phyloP scores from a whole-genome alignment of 1,284 basidiomycete species.

The Chalciporus piperatoides region DNA sequence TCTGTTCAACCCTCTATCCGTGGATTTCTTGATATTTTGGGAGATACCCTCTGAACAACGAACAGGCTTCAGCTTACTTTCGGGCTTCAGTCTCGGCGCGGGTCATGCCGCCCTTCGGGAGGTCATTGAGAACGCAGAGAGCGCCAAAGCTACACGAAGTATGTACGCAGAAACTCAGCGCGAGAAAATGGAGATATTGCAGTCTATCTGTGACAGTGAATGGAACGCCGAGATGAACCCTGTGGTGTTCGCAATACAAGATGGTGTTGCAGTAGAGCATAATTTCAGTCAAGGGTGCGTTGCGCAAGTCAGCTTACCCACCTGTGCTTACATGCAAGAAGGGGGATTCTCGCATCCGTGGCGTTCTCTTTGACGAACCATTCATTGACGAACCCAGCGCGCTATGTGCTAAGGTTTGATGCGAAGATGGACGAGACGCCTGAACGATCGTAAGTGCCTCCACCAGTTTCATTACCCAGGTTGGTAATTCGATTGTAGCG shows the following conservation, averaged over 20 bases:
- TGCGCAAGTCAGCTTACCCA: background rate
- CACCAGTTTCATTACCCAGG: background rate
- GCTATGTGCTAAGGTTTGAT: conserved; percentile 50
- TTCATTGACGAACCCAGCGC: conserved; percentile 55
- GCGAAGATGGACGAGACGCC: conserved; percentile 20
- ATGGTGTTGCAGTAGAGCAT: conserved; percentile 44
- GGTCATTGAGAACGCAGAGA: conserved; percentile 54
- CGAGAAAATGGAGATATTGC: conserved; percentile 63
- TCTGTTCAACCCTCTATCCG: conserved; percentile 65
- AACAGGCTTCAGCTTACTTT: conserved; percentile 57
- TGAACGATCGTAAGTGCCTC: conserved; percentile 37
- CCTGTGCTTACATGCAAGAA: conserved; percentile 30
- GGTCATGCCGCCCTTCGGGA: conserved; percentile 58
- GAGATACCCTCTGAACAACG: conserved; percentile 54
- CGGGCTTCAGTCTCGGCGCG: conserved; percentile 65
- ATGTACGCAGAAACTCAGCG: conserved; percentile 88
- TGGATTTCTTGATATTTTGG: conserved; percentile 79
- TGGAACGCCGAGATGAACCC: conserved; percentile 83
- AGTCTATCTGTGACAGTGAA: conserved; percentile 63
- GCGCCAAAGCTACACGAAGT: conserved; percentile 66
- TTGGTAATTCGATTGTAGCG: conserved; percentile 29
- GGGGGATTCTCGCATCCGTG: conserved; percentile 55
- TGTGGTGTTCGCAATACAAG: conserved; percentile 46
- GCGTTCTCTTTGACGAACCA: conserved; percentile 65
- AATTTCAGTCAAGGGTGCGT: conserved; percentile 65